These are phyloP conservation scores for Arthrobotrys iridis DNA, from an alignment of 2,329 filamentous ascomycete genomes.

Conservation along the genomic window DNA sequence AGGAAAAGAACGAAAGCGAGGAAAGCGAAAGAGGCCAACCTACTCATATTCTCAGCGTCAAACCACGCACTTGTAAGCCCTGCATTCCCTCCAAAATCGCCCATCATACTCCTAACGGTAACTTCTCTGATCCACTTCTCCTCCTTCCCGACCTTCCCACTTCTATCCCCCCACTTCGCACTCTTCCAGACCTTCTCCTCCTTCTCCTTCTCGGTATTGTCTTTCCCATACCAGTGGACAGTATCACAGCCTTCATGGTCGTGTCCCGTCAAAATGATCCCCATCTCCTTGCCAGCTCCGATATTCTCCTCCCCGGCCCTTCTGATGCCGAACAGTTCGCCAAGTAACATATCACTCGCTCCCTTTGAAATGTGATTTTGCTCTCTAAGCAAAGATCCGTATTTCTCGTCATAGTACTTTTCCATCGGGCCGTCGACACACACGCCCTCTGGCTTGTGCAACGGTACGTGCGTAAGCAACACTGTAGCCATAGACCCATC, in stretches of 20 bases:
- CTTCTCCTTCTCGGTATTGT: conserved; percentile 30
- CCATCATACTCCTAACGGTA: conserved; percentile 98
- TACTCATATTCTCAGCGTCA: conserved; percentile 67
- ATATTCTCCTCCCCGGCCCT: conserved; percentile 61
- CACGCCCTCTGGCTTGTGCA: conserved; percentile 82
- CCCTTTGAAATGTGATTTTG: conserved; percentile 86
- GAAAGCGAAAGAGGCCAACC: background rate
- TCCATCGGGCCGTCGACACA: conserved; percentile 89
- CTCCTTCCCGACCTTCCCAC: conserved; percentile 62
- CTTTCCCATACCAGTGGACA: conserved; percentile 71
- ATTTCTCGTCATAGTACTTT: conserved; percentile 75
- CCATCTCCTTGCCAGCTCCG: conserved; percentile 71
- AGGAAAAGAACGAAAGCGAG: background rate
- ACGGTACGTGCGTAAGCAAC: conserved; percentile 88
- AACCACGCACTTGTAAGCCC: conserved; percentile 92
- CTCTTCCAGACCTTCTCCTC: conserved; percentile 46
- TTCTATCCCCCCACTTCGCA: conserved; percentile 43
- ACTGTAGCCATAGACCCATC: conserved; percentile 71
- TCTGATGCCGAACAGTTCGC: conserved; percentile 83
- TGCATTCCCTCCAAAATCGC: conserved; percentile 89
- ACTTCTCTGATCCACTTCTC: conserved; percentile 75
- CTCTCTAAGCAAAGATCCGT: conserved; percentile 79
- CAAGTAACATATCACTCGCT: conserved; percentile 78
- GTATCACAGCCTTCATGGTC: conserved; percentile 95
- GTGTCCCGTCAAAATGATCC: conserved; percentile 88